phyloP scores from a whole-genome alignment of 805 yeast genomes.

The Lipomyces starkeyi region DNA sequence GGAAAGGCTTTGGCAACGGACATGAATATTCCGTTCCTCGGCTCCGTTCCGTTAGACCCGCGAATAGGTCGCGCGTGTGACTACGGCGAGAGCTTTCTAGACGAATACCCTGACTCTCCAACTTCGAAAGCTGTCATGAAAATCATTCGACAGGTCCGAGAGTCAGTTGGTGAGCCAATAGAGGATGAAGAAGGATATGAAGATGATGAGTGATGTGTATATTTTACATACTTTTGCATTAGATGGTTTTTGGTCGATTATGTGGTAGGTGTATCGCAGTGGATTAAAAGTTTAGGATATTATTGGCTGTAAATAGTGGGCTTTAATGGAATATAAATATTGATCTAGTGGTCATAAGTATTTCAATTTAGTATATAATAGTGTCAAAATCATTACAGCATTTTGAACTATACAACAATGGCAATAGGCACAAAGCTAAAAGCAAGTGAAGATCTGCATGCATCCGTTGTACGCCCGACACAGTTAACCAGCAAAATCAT shows the following conservation, averaged over 20 bases:
- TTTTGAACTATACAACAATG: background rate
- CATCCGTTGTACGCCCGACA: background rate
- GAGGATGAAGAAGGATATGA: conserved; percentile 45
- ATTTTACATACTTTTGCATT: background rate
- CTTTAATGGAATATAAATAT: background rate
- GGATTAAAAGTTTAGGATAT: background rate
- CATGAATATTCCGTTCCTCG: conserved; percentile 75
- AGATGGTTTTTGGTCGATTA: background rate
- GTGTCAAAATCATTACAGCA: too few species aligned
- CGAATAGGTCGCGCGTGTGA: conserved; percentile 91
- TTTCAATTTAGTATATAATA: too few species aligned
- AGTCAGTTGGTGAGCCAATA: conserved; percentile 37
- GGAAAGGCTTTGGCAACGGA: conserved; percentile 86
- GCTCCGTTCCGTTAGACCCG: conserved; percentile 95
- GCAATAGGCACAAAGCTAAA: background rate
- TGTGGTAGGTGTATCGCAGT: background rate
- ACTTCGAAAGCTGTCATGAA: conserved; percentile 84
- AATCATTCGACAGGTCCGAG: conserved; percentile 57
- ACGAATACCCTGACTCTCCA: conserved; percentile 86
- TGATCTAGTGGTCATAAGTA: background rate
- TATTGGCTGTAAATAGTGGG: background rate
- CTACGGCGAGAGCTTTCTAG: conserved; percentile 81
- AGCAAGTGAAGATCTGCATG: background rate
- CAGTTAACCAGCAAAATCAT: background rate
- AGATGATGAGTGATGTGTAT: conserved; percentile 25